Conservation (phyloP, 305 asterid genomes). For the Ruellia speciosa region DNA sequence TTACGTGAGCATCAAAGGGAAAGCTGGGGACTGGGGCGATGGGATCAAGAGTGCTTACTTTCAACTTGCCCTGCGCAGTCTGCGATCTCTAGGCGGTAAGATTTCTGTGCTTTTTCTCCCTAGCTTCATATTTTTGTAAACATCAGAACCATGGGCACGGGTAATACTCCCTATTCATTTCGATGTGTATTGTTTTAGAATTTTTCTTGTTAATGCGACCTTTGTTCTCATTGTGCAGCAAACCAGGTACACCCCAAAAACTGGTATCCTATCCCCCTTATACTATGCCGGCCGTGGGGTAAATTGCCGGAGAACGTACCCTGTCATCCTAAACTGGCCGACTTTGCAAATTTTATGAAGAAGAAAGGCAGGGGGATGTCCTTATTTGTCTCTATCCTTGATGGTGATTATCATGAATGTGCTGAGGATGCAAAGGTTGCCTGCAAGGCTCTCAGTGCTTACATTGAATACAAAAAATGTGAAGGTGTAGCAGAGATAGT, state of each 20-base stretch:
- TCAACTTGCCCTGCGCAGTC: slow-evolving; percentile 98
- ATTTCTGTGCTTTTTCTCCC: slow-evolving; percentile 19
- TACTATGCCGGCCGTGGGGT: slow-evolving; percentile 98
- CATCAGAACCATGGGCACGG: no score
- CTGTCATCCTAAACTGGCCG: slow-evolving; percentile 98
- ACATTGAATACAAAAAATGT: slow-evolving; percentile 69
- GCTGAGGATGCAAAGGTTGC: slow-evolving; percentile 72
- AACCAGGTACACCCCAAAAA: slow-evolving; percentile 92
- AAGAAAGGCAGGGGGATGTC: slow-evolving; percentile 99
- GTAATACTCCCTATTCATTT: no score
- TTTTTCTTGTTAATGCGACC: no score
- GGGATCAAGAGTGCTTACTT: slow-evolving; percentile 98
- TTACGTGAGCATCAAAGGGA: slow-evolving; percentile 89
- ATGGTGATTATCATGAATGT: slow-evolving; percentile 84
- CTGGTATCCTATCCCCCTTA: slow-evolving; percentile 96
- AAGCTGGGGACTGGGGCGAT: slow-evolving; percentile 99
- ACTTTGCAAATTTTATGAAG: slow-evolving; percentile 93
- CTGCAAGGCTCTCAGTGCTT: slow-evolving; percentile 49
- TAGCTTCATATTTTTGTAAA: no score
- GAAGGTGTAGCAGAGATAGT: slow-evolving; percentile 94
- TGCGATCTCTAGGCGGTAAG: slow-evolving; percentile 94
- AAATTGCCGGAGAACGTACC: slow-evolving; percentile 93
- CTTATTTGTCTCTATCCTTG: slow-evolving; percentile 79
- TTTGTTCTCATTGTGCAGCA: slow-evolving; percentile 38
- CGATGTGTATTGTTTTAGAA: no score